phyloP scores from a whole-genome alignment of 495 filamentous ascomycete species.

The Tuber magnatum region DNA sequence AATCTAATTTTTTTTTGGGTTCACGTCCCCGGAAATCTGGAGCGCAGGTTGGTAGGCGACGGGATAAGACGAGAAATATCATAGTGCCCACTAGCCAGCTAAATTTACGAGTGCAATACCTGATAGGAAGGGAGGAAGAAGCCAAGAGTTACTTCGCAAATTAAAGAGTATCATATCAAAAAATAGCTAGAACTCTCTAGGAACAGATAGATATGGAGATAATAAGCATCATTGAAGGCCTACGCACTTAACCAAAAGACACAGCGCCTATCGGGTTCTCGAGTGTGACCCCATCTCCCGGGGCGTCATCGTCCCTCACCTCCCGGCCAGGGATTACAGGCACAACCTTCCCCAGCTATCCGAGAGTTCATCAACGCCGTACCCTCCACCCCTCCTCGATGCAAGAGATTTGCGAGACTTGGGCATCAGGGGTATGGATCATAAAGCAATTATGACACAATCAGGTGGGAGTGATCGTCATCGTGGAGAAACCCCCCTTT shows the following conservation, averaged over 20 bases:
- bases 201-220: not conserved
- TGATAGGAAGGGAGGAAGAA: not conserved
- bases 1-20: not conserved
- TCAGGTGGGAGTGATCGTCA: not conserved
- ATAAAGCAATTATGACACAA: not conserved
- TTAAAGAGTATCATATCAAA: not conserved
- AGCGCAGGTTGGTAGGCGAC: constrained; percentile 26
- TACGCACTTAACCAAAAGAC: not conserved
- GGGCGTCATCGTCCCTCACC: not conserved
- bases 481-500: not conserved
- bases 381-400: not conserved
- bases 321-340: not conserved
- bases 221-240: not conserved
- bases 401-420: not conserved
- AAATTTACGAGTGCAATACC: not conserved
- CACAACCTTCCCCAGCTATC: not conserved
- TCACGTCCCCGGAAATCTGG: constrained; percentile 29
- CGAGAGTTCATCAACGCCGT: not conserved
- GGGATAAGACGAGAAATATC: constrained; percentile 10
- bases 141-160: not conserved
- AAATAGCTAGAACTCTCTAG: not conserved
- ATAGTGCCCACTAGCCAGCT: not conserved
- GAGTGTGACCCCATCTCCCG: not conserved
- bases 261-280: not conserved
- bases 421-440: not conserved